A percentile compares a stretch with the other conserved stretches of the same genome.
These are phyloP conservation scores for Helminthosporium solani DNA, from an alignment of 2,329 filamentous ascomycete genomes.

Conservation along the genomic window DNA sequence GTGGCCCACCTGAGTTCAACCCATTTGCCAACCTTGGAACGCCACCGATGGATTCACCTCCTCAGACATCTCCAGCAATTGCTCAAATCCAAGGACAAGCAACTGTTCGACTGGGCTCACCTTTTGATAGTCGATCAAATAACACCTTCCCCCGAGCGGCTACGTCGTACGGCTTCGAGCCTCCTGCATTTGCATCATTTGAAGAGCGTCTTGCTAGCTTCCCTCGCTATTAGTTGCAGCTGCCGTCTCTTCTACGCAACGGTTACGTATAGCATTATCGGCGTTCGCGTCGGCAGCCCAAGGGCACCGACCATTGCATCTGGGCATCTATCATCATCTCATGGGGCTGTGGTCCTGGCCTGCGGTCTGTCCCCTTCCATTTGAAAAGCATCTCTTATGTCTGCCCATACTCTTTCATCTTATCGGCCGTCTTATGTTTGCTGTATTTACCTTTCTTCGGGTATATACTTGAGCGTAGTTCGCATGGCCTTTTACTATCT, in stretches of 20 bases:
- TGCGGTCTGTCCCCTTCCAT: slow-evolving; percentile 19
- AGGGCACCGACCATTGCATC: slow-evolving; percentile 20
- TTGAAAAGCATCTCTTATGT: slow-evolving; percentile 38
- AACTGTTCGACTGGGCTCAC: slow-evolving; percentile 49
- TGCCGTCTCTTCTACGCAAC: slow-evolving; percentile 20
- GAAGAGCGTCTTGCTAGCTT: slow-evolving; percentile 41
- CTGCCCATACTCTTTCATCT: slow-evolving; percentile 25
- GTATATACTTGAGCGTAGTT: slow-evolving; percentile 14
- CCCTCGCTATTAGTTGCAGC: slow-evolving; percentile 23
- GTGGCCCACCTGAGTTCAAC: slow-evolving; percentile 45
- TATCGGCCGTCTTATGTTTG: slow-evolving; percentile 13
- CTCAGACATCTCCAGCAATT: slow-evolving; percentile 6
- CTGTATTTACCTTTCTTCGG: slow-evolving; percentile 16
- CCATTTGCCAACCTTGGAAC: slow-evolving; percentile 26
- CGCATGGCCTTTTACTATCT: slow-evolving; percentile 11
- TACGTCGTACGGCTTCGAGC: slow-evolving; percentile 40
- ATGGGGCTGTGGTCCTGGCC: slow-evolving; percentile 21
- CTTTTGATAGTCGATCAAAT: slow-evolving; percentile 45
- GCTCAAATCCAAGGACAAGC: slow-evolving; percentile 36
- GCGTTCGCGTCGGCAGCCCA: slow-evolving; percentile 33
- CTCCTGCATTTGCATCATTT: slow-evolving; percentile 33
- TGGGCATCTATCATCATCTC: slow-evolving; percentile 14
- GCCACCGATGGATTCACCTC: slow-evolving; percentile 28
- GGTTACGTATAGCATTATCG: slow-evolving; percentile 33
- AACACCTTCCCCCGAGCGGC: slow-evolving; percentile 52